These are phyloP conservation scores for Sporothrix brasiliensis DNA, from an alignment of 2,329 filamentous ascomycete species.

Conservation along the genomic window DNA sequence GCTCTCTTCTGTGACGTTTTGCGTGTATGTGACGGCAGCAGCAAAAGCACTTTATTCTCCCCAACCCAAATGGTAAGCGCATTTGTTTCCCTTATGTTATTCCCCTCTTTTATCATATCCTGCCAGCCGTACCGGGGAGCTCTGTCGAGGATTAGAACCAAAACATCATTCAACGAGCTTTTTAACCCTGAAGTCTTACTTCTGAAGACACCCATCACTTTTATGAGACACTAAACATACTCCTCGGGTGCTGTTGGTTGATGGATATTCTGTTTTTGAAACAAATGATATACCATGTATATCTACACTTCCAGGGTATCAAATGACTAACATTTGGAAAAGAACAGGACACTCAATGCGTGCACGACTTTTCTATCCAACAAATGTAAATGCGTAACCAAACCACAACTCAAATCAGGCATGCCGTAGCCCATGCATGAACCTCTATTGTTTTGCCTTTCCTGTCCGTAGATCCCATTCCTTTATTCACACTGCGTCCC, in stretches of 20 bases:
- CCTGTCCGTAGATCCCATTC: slow-evolving; percentile 20
- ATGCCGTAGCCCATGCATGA: slow-evolving; percentile 2
- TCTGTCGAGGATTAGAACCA: slow-evolving; percentile 58
- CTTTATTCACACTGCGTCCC: neutral
- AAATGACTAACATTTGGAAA: slow-evolving; percentile 23
- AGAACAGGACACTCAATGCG: neutral
- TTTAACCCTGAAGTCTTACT: slow-evolving; percentile 67
- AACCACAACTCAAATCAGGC: neutral
- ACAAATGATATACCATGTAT: neutral
- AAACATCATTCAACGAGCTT: slow-evolving; percentile 58
- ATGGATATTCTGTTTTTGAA: slow-evolving; percentile 27
- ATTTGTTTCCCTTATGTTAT: slow-evolving; percentile 37
- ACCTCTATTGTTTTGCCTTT: neutral
- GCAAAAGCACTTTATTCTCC: neutral
- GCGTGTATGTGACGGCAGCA: neutral
- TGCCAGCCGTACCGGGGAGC: slow-evolving; percentile 34
- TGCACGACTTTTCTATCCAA: neutral
- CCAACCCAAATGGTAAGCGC: slow-evolving; percentile 49
- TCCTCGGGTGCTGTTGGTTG: slow-evolving; percentile 6
- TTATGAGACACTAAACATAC: slow-evolving; percentile 54
- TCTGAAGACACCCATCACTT: slow-evolving; percentile 63
- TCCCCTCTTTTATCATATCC: slow-evolving; percentile 29
- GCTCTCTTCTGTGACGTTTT: neutral
- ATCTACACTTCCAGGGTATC: slow-evolving; percentile 14
- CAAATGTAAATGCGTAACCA: neutral